Evolutionary conservation across 345 rosid genomes (phyloP).

Genomic region (Aquilaria yunnanensis): DNA sequence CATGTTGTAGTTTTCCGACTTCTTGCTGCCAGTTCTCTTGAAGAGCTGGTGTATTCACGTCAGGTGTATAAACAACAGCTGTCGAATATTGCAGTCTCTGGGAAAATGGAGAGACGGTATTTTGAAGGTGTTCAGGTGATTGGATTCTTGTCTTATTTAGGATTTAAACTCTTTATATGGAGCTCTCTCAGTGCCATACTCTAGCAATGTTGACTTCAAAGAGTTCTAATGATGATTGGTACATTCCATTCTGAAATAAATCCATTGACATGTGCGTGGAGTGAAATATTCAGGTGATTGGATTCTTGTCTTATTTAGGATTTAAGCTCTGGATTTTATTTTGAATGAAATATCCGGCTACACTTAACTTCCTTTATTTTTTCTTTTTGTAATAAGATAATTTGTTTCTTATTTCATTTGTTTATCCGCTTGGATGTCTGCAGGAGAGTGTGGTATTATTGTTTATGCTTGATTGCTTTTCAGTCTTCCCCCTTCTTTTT

Average conservation of each 20-base stretch:
- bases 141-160: not conserved
- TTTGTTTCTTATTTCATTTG: no score
- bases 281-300: slow-evolving; percentile 45
- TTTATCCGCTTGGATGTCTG: no score
- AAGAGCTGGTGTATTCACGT: slow-evolving; percentile 85
- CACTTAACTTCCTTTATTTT: no score
- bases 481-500: not conserved
- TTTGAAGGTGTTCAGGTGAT: slow-evolving; percentile 95
- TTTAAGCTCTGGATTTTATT: not conserved
- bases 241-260: no score
- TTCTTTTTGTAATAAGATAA: no score
- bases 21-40: slow-evolving; percentile 90
- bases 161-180: not conserved
- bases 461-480: not conserved
- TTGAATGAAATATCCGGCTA: no score
- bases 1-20: slow-evolving; percentile 92
- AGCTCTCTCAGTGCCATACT: not conserved
- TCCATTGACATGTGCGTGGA: no score
- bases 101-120: slow-evolving; percentile 80
- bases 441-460: no score
- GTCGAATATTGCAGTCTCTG: slow-evolving; percentile 90
- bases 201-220: not conserved
- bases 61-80: slow-evolving; percentile 97
- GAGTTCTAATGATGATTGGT: not conserved
- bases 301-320: not conserved